Percentiles rank a stretch among this genome's conserved stretches.
Evolutionary conservation across 2,329 filamentous ascomycete species (phyloP).

Genomic region (Aspergillus candidus): DNA sequence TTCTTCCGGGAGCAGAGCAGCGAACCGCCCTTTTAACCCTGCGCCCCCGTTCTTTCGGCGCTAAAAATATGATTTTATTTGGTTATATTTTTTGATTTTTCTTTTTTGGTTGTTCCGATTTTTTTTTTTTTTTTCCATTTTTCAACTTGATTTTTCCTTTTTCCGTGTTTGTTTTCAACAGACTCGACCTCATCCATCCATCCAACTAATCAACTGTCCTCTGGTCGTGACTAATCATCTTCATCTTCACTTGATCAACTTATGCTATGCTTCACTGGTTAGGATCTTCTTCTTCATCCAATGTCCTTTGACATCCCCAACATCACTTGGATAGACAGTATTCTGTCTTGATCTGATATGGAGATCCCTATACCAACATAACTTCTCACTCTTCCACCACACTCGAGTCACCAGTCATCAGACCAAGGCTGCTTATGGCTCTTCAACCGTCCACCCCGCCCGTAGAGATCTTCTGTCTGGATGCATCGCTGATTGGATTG

Average conservation of each 20-base stretch:
- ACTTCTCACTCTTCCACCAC: too few relatives aligned
- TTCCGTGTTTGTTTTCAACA: background rate
- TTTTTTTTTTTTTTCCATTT: background rate
- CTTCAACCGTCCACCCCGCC: conserved; percentile 12
- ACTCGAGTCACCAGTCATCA: background rate
- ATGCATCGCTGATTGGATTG: conserved; percentile 11
- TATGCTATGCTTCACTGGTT: too few relatives aligned
- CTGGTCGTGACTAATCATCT: too few relatives aligned
- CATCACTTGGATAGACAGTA: too few relatives aligned
- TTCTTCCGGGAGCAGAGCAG: conserved; percentile 13
- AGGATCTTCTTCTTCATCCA: too few relatives aligned
- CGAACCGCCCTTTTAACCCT: conserved; percentile 34
- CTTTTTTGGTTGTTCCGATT: background rate
- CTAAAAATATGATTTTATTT: conserved; percentile 16
- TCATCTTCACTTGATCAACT: too few relatives aligned
- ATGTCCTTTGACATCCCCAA: too few relatives aligned
- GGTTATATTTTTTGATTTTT: background rate
- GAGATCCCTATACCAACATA: too few relatives aligned
- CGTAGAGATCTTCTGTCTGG: conserved; percentile 8
- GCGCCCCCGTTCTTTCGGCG: conserved; percentile 13
- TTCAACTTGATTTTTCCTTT: conserved; percentile 1
- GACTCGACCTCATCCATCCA: conserved; percentile 9
- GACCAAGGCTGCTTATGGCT: background rate
- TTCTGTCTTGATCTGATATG: too few relatives aligned
- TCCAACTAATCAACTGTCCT: too few relatives aligned